Percentiles rank a stretch among this genome's conserved stretches.
Conservation (phyloP, 75 land plant genomes). For the Cryptomeria japonica region DNA sequence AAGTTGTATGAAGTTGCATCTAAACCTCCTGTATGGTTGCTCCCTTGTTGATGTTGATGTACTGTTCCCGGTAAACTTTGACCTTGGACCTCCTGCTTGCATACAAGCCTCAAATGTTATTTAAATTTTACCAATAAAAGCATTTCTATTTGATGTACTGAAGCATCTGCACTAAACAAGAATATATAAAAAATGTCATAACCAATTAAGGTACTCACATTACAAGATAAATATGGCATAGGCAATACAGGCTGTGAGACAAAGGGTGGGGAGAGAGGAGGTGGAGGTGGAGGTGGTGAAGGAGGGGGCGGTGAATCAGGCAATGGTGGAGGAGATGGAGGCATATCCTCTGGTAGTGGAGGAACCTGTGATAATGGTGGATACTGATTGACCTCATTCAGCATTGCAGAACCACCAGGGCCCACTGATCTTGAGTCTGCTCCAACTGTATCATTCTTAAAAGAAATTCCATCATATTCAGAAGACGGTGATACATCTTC, state of each 20-base stretch:
- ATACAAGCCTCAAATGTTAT: background rate
- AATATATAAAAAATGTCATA: background rate
- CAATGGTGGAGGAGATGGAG: slow-evolving; percentile 66
- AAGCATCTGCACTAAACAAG: background rate
- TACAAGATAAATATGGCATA: slow-evolving; percentile 12
- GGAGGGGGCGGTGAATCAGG: slow-evolving; percentile 59
- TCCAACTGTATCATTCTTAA: slow-evolving; percentile 8
- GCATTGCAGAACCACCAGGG: background rate
- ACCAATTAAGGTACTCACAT: slow-evolving; percentile 15
- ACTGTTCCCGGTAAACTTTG: background rate
- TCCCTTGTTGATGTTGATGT: slow-evolving; percentile 8
- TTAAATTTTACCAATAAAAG: background rate
- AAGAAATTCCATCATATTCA: slow-evolving; percentile 38
- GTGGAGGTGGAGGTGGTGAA: slow-evolving; percentile 30
- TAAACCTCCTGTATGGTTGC: slow-evolving; percentile 5
- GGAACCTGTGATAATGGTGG: slow-evolving; percentile 25
- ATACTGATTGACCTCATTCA: slow-evolving; percentile 10
- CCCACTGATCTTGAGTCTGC: slow-evolving; percentile 1
- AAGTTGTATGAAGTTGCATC: slow-evolving; percentile 5
- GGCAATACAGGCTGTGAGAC: slow-evolving; percentile 1
- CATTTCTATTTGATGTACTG: background rate
- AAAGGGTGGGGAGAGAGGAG: slow-evolving; percentile 12
- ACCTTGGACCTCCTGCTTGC: slow-evolving; percentile 6
- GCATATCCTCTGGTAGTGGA: slow-evolving; percentile 57
- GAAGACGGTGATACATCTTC: slow-evolving; percentile 88